Evolutionary conservation across 129 eudicot species (phyloP).

Genomic region (Tagetes erecta): DNA sequence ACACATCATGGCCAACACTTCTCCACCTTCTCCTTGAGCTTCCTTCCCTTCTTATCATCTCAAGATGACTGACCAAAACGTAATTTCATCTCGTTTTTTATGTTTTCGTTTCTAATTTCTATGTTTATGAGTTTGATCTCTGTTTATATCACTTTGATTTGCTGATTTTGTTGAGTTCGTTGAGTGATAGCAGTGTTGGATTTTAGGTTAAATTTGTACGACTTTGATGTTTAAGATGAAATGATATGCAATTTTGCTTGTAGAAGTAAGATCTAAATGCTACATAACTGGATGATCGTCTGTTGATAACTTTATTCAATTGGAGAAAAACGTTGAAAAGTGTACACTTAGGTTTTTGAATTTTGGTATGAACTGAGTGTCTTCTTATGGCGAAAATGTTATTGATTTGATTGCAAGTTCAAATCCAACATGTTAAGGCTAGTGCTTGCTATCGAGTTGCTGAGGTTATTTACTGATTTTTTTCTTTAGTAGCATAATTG

Average conservation of each 20-base stretch:
- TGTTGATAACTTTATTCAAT: too few relatives aligned
- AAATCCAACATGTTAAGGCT: slow-evolving; percentile 2
- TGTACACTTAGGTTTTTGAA: neutral
- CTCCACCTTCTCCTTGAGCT: slow-evolving; percentile 47
- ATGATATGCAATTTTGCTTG: neutral
- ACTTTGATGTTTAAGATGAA: neutral
- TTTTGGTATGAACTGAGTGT: neutral
- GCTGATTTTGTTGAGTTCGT: neutral
- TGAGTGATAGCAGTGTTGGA: slow-evolving; percentile 13
- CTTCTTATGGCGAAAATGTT: neutral
- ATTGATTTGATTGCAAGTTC: neutral
- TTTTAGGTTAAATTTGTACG: slow-evolving; percentile 27
- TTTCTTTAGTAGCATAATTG: slow-evolving; percentile 3
- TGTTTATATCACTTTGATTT: slow-evolving; percentile 7
- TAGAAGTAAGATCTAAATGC: neutral
- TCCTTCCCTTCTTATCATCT: slow-evolving; percentile 24
- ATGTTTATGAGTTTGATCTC: slow-evolving; percentile 9
- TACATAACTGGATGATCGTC: neutral
- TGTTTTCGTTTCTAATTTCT: neutral
- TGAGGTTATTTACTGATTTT: neutral
- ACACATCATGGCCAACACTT: slow-evolving; percentile 33
- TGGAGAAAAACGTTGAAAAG: too few relatives aligned
- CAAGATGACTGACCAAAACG: slow-evolving; percentile 62
- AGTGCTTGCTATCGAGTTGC: neutral
- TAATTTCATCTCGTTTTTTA: slow-evolving; percentile 4